Evolutionary conservation across 208 protist species (phyloP), one percentile per base, ranked within the genome.

Genomic region (Porcisia hertigi): DNA sequence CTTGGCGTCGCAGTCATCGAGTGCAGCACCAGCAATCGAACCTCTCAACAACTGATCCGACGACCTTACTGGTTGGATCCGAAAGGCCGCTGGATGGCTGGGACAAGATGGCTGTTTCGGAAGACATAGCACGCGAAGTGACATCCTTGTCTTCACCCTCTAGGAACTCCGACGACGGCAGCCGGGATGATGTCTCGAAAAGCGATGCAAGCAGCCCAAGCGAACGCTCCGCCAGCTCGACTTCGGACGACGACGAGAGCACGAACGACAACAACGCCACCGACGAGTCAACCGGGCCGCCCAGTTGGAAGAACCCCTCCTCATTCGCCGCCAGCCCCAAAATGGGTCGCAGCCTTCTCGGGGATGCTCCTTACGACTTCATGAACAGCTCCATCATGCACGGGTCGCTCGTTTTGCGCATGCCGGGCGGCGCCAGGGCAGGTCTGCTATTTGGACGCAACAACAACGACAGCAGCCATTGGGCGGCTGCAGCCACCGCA

Each of bases 311-410:
- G 41, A 23, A 59, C 9, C 11, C 1, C 23, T 54, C 36, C 20
- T 73, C 77, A 16, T 30, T 69, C 9, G 30, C 9, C 34, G 6
- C 39, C 14, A 43, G 36, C 41, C 47, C 65, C 0, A 39, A 18
- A 0, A 62, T 73, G 20, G 58, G 71, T 34, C 77, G 52, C 72
- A 82, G 66, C 62, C 9, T 72, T 18, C 49, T 55, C 7, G 67
- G 23, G 5, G 55, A 78, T 34, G 57, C 16, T 14, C 67, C 52
- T 25, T 78, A 78, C 73, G 78, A 82, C 45, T 82, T 82, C n/a
- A 82, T 82, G 78, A 71, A 78, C 58, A 75, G 49, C 36, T 78
- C 71, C 30, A 52, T 73, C 60, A 71, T 82, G 64, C 23, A 78
- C 41, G 78, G 53, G 18, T 75, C 36, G 14, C 53, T 65, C 11